phyloP scores from a whole-genome alignment of 2,329 filamentous ascomycete species.

The Arachnomyces sp. region DNA sequence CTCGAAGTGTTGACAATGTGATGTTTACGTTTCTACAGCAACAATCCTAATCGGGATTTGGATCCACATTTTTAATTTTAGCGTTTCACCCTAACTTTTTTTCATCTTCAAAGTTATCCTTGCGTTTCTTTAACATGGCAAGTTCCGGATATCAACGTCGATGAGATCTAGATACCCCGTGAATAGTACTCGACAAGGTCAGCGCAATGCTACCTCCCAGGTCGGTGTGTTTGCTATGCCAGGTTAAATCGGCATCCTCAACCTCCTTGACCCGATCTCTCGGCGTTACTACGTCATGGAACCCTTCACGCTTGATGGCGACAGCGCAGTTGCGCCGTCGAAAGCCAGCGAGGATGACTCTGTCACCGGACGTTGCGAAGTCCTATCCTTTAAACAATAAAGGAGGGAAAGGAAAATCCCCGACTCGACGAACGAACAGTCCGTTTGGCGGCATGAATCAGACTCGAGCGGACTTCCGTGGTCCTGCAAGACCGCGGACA shows the following conservation, averaged over 20 bases:
- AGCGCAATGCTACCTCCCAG: conserved; percentile 7
- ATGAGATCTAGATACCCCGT: too few species aligned
- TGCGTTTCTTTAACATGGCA: too few species aligned
- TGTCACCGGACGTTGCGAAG: conserved; percentile 33
- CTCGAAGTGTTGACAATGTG: too few species aligned
- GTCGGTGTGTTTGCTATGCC: conserved; percentile 28
- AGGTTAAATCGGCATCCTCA: conserved; percentile 15
- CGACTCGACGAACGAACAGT: conserved; percentile 38
- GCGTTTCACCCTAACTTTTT: too few species aligned
- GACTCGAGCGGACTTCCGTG: conserved; percentile 40
- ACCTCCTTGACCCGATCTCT: conserved; percentile 9
- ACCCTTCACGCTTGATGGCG: conserved; percentile 25
- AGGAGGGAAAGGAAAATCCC: conserved; percentile 26
- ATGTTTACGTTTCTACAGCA: too few species aligned
- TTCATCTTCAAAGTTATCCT: too few species aligned
- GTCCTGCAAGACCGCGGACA: conserved; percentile 28
- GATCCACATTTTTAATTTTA: too few species aligned
- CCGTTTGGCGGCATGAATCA: conserved; percentile 56
- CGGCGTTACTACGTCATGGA: conserved; percentile 18
- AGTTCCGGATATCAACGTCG: too few species aligned
- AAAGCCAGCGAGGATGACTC: conserved; percentile 30
- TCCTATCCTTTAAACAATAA: conserved; percentile 12
- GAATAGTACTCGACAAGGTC: too few species aligned
- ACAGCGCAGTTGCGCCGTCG: conserved; percentile 23
- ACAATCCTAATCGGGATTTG: too few species aligned